Conservation (phyloP, 805 yeast genomes). For the Ogataea thermomethanolica region DNA sequence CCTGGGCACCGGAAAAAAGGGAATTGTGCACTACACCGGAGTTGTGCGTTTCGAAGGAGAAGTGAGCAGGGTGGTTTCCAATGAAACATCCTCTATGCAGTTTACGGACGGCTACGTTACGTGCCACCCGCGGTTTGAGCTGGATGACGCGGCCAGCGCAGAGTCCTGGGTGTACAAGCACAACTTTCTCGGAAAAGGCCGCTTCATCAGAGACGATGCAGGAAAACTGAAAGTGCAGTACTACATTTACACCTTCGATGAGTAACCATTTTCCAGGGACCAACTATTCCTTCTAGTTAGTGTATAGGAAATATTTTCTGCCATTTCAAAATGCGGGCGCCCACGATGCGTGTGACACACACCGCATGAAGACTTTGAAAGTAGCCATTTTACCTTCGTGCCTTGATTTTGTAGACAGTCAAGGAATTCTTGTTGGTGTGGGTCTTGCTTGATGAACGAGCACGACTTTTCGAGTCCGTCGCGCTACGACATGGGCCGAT, state of each 20-base stretch:
- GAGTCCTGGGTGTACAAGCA: conserved; percentile 50
- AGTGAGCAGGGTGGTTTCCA: conserved; percentile 36
- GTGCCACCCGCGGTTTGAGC: conserved; percentile 41
- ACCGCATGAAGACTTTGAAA: not conserved
- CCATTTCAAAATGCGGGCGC: conserved; percentile 2
- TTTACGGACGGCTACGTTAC: conserved; percentile 49
- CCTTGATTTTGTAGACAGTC: not conserved
- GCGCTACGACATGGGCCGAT: conserved; percentile 2
- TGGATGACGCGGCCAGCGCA: conserved; percentile 41
- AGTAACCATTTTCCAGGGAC: not conserved
- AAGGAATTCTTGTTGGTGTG: not conserved
- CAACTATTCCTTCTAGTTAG: not conserved
- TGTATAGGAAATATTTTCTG: conserved; percentile 1
- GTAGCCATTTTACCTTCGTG: conserved; percentile 4
- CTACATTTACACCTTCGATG: conserved; percentile 40
- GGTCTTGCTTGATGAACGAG: not conserved
- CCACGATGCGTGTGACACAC: conserved; percentile 9
- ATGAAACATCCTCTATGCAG: conserved; percentile 30
- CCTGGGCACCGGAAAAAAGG: conserved; percentile 33
- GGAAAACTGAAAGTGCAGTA: conserved; percentile 54
- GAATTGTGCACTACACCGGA: conserved; percentile 47
- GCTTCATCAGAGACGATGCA: conserved; percentile 47
- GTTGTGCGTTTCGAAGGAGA: conserved; percentile 39
- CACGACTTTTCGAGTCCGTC: conserved; percentile 7
- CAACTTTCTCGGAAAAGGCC: conserved; percentile 56